Evolutionary conservation across 2,329 filamentous ascomycete species (phyloP), one percentile per base, ranked within the genome.

Genomic region (Fusarium bulbicola): DNA sequence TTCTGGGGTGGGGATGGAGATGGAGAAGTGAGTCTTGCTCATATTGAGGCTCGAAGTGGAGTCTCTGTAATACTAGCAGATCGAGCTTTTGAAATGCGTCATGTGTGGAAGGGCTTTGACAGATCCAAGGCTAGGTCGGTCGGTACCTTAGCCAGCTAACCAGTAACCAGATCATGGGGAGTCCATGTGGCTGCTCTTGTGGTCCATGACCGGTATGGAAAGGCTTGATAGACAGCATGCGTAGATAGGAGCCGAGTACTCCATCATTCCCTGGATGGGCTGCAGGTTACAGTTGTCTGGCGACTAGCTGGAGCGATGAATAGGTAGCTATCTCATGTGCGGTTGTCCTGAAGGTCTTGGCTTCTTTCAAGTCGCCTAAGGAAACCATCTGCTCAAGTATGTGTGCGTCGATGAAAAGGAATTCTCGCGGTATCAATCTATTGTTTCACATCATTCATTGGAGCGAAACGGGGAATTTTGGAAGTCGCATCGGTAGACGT

Each of bases 301-400:
- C 59, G 68, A 49, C 60, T 52, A 47, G 39, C 53, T n/a, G 28
- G 34, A 62, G 45, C 46, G 20, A 68, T 57, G 37, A 32, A 67
- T 49, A 50, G 49, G 14, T 34, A 34, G 14, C 59, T 37, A 68
- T 39, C 36, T 54, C 37, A 40, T 32, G 36, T 59, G 26, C 26
- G 28, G 37, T 36, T 63, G 49, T 54, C 52, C 59, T 61, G 56
- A 53, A 57, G 47, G 52, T 49, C 73, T 53, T 65, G 66, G 57
- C 68, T 68, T 60, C 53, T 70, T 75, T 75, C 53, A 68, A 68
- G 56, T 61, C 46, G 62, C 58, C 50, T 64, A 58, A 66, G 62
- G 59, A 76, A 63, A 59, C 47, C 56, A 52, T 53, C 47, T 16
- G 50, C 34, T 28, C 61, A 63, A 64, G 72, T 61, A 73, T 74